A percentile compares a stretch with the other conserved stretches of the same genome.
Conservation (phyloP, 106 monocot genomes). For the Dendrobium nobile region DNA sequence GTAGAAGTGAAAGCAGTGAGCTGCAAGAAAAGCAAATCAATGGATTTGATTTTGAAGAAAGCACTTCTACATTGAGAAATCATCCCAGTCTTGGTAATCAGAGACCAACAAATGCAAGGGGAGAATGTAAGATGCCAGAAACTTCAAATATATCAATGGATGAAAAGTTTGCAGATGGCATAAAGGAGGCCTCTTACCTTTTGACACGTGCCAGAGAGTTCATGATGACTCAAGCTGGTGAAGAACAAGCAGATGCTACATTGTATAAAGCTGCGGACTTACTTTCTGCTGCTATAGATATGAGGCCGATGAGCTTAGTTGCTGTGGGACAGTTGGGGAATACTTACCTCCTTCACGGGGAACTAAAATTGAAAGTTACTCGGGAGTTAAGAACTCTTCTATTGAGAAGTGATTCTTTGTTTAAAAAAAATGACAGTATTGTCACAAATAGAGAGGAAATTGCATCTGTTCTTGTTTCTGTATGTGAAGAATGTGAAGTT, state of each 20-base stretch:
- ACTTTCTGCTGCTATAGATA: slow-evolving; percentile 53
- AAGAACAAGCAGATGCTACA: slow-evolving; percentile 47
- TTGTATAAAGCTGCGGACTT: slow-evolving; percentile 61
- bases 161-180: slow-evolving; percentile 44
- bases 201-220: slow-evolving; percentile 60
- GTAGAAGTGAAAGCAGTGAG: slow-evolving; percentile 16
- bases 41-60: slow-evolving; percentile 1
- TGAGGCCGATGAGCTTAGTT: slow-evolving; percentile 68
- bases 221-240: slow-evolving; percentile 43
- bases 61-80: not conserved
- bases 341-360: slow-evolving; percentile 86
- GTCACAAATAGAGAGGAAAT: slow-evolving; percentile 43
- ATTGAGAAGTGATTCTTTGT: slow-evolving; percentile 24
- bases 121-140: slow-evolving; percentile 15
- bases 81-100: not conserved
- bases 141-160: slow-evolving; percentile 22
- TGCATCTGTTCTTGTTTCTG: slow-evolving; percentile 51
- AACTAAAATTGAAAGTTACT: slow-evolving; percentile 82
- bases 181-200: slow-evolving; percentile 51
- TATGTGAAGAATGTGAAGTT: slow-evolving; percentile 93
- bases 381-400: slow-evolving; percentile 72
- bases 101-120: not conserved
- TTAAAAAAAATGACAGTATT: slow-evolving; percentile 3
- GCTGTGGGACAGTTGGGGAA: slow-evolving; percentile 90
- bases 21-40: slow-evolving; percentile 2